These are phyloP conservation scores for Aureobasidium sp. DNA, from an alignment of 2,329 filamentous ascomycete species.

Conservation along the genomic window DNA sequence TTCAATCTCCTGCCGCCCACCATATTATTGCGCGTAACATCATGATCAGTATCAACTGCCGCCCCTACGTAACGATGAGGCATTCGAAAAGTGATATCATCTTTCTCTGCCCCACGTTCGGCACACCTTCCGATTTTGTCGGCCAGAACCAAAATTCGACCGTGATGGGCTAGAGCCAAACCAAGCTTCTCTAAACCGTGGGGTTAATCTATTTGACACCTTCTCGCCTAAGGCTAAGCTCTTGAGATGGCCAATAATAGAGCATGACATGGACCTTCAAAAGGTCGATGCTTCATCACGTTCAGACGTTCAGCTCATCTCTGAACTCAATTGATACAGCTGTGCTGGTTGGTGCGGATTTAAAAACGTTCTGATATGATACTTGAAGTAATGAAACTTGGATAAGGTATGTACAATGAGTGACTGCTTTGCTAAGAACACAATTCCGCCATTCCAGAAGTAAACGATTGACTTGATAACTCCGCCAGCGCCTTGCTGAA, in stretches of 20 bases:
- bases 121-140: not conserved
- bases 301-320: not conserved
- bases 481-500: conserved; percentile 29
- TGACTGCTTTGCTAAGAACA: conserved; percentile 8
- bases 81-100: conserved; percentile 1
- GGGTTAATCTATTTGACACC: not conserved
- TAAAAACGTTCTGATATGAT: not conserved
- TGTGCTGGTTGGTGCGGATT: no score
- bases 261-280: not conserved
- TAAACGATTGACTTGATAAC: conserved; percentile 6
- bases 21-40: not conserved
- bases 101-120: not conserved
- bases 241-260: not conserved
- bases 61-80: conserved; percentile 2
- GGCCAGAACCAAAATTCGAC: not conserved
- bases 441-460: not conserved
- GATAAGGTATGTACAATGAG: not conserved
- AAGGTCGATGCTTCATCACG: not conserved
- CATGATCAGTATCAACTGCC: not conserved
- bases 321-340: no score
- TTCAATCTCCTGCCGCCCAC: not conserved
- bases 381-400: not conserved
- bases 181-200: not conserved
- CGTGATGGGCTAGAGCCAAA: not conserved
- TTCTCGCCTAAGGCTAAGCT: not conserved